phyloP scores from a whole-genome alignment of 352 stramenopile genomes.

The Pythium graminicola region DNA sequence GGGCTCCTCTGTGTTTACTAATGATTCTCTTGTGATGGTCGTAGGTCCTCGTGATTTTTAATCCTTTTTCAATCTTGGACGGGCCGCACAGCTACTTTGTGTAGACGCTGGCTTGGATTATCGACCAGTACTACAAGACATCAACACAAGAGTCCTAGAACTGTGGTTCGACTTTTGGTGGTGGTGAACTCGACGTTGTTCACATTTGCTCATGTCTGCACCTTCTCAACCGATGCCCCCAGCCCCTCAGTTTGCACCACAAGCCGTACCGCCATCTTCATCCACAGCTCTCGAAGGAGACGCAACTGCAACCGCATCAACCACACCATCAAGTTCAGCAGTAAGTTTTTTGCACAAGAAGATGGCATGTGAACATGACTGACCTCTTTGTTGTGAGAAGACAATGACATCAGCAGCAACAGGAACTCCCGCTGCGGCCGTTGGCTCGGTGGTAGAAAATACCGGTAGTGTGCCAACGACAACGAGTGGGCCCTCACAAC shows the following conservation, averaged over 20 bases:
- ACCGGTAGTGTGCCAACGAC: slow-evolving; percentile 9
- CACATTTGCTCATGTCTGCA: slow-evolving; percentile 41
- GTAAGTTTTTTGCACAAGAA: slow-evolving; percentile 1
- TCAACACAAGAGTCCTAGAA: background rate
- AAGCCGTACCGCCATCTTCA: slow-evolving; percentile 20
- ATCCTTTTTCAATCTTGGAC: no score
- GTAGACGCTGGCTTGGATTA: background rate
- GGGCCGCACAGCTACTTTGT: no score
- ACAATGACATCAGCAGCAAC: slow-evolving; percentile 18
- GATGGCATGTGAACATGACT: background rate
- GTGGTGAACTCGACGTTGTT: background rate
- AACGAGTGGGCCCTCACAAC: slow-evolving; percentile 18
- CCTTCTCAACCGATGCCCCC: slow-evolving; percentile 66
- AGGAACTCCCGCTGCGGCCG: slow-evolving; percentile 9
- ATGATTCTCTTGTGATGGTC: background rate
- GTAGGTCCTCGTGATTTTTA: background rate
- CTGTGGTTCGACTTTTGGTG: background rate
- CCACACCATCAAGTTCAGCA: slow-evolving; percentile 1
- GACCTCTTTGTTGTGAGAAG: background rate
- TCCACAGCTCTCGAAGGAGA: slow-evolving; percentile 32
- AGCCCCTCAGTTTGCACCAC: slow-evolving; percentile 64
- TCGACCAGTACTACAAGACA: background rate
- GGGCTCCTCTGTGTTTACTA: no score
- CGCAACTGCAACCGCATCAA: slow-evolving; percentile 3
- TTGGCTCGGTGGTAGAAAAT: slow-evolving; percentile 1